Base-by-base conservation (phyloP, 2,329 filamentous ascomycete species). In the Aspergillus flavus region DNA sequence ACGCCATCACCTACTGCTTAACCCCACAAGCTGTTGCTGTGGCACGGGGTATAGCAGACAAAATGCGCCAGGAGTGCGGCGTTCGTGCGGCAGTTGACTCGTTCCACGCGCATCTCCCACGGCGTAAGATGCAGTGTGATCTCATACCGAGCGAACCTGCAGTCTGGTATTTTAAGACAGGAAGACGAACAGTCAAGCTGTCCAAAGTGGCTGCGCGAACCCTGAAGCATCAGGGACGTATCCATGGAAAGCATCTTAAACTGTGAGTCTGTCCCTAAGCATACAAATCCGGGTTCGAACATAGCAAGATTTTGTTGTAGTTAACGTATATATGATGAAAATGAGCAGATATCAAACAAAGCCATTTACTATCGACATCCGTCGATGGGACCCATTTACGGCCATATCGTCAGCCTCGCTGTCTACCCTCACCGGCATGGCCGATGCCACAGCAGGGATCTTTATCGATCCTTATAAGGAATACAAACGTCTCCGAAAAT, bases 1-100 rank as follows among this genome's bases (percentile, higher is more conserved):
- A 76, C 2, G 82, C 81, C 6, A 85, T 86, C 50, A 70, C 67
- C 4, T 79, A 74, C 58, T 82, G 79, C 60, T 73, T 84, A 0
- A 78, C 74, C 4, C 72, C 76, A 0, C 72, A 78, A 45, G 78
- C 76, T 11, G 67, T 71, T 9, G 67, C 69, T 6, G 72, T 74
- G 12, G 82, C 81, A 1, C 66, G 72, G 5, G 71, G 72, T 0
- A 72, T 84, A 14, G 69, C 19, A 6, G 30, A 32, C n/a, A 77
- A 73, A 32, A 83, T 84, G 70, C 72, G 74, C 7, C 62, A 64
- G 4, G 82, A 84, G 64, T 71, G 69, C 1, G 82, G 81, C 1
- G 76, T 76, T 7, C 65, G 77, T 16, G 64, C 70, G 1, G 82
- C 81, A 2, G 81, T 78, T 3, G 71, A 78, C 43, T 79, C 75